phyloP scores from a whole-genome alignment of 164 flowering plant species.

The Umbilicus rupestris region DNA sequence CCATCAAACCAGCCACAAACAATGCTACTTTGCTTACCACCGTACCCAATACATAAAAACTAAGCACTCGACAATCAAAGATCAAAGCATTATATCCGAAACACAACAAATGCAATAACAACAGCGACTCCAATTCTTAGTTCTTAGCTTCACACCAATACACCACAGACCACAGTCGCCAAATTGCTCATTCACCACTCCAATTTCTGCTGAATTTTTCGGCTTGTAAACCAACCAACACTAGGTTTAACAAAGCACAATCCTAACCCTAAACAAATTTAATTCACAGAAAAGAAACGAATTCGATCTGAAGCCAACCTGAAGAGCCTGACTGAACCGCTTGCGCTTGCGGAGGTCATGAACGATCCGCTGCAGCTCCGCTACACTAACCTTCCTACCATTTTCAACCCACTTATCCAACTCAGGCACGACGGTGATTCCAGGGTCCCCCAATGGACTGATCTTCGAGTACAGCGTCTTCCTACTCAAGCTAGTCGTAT shows the following conservation, averaged over 20 bases:
- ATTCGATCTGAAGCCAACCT: constrained; percentile 30
- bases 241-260: background rate
- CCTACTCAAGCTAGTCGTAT: constrained; percentile 16
- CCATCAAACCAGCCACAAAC: too few species aligned
- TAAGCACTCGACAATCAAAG: too few species aligned
- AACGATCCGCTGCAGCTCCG: constrained; percentile 54
- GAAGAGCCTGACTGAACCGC: constrained; percentile 64
- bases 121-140: too few species aligned
- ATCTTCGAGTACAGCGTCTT: constrained; percentile 39
- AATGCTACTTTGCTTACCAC: too few species aligned
- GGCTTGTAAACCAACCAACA: too few species aligned
- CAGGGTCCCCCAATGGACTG: constrained; percentile 48
- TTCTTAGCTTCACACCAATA: too few species aligned
- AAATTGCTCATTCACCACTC: too few species aligned
- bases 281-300: background rate
- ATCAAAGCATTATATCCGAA: too few species aligned
- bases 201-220: too few species aligned
- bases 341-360: constrained; percentile 60
- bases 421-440: constrained; percentile 33
- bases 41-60: too few species aligned
- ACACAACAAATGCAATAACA: too few species aligned
- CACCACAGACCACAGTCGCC: too few species aligned
- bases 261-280: background rate
- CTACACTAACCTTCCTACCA: constrained; percentile 33
- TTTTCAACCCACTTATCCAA: constrained; percentile 55